Percentiles rank a stretch among this genome's conserved stretches.
phyloP scores from a whole-genome alignment of 2,329 filamentous ascomycete genomes.

The Fusarium tricinctum region DNA sequence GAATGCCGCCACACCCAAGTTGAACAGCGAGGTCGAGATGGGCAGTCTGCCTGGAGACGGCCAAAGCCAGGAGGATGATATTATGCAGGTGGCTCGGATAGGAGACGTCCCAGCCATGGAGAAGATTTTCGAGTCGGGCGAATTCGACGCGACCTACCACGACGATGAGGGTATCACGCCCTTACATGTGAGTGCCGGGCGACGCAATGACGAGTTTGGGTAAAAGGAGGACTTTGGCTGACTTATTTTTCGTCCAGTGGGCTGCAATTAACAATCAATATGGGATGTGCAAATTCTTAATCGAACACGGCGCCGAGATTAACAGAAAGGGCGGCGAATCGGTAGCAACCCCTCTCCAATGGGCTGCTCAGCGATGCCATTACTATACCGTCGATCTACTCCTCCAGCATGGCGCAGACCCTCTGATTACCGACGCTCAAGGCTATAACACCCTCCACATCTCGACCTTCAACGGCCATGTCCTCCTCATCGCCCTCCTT shows the following conservation, averaged over 20 bases:
- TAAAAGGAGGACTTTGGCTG: slow-evolving; percentile 16
- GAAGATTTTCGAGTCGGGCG: slow-evolving; percentile 86
- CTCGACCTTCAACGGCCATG: slow-evolving; percentile 96
- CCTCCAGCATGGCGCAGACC: slow-evolving; percentile 91
- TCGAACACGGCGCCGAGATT: slow-evolving; percentile 87
- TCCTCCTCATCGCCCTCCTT: slow-evolving; percentile 87
- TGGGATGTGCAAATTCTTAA: slow-evolving; percentile 94
- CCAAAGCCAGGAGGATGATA: slow-evolving; percentile 73
- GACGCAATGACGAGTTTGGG: background rate
- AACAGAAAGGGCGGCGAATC: slow-evolving; percentile 97
- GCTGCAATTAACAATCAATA: slow-evolving; percentile 99
- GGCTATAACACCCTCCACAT: slow-evolving; percentile 98
- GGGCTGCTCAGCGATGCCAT: slow-evolving; percentile 96
- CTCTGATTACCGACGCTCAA: slow-evolving; percentile 90
- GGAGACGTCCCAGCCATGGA: slow-evolving; percentile 91
- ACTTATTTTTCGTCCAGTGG: slow-evolving; percentile 73
- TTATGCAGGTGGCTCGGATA: slow-evolving; percentile 94
- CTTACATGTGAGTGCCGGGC: slow-evolving; percentile 78
- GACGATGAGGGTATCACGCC: slow-evolving; percentile 97
- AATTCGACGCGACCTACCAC: slow-evolving; percentile 83
- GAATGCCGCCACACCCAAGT: slow-evolving; percentile 65
- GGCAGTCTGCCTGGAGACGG: slow-evolving; percentile 62
- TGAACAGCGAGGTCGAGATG: slow-evolving; percentile 71
- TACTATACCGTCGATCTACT: slow-evolving; percentile 97
- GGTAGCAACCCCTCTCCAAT: slow-evolving; percentile 92